phyloP scores from a whole-genome alignment of 1,284 basidiomycete genomes.

The Ganoderma sinense region DNA sequence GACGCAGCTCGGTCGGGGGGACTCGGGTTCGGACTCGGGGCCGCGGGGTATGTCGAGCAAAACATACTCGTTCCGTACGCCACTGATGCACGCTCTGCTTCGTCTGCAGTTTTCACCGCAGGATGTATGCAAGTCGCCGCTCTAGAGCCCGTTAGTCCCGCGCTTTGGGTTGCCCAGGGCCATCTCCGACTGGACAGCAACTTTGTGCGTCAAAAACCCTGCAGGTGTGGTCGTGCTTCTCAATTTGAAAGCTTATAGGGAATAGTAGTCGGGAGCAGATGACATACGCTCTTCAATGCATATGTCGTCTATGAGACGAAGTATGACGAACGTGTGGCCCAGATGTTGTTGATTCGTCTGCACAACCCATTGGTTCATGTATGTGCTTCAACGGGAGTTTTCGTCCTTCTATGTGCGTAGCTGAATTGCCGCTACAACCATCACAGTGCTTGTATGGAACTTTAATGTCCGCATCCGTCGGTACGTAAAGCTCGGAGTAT shows the following conservation, averaged over 20 bases:
- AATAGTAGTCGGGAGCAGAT: background rate
- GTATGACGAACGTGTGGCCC: background rate
- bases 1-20: background rate
- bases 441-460: background rate
- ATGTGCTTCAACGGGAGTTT: background rate
- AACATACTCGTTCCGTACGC: background rate
- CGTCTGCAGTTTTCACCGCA: background rate
- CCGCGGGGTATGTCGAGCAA: background rate
- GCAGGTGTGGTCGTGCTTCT: background rate
- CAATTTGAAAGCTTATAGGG: background rate
- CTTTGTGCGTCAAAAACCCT: background rate
- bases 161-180: constrained; percentile 4
- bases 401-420: background rate
- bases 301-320: background rate
- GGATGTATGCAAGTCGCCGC: background rate
- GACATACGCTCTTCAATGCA: background rate
- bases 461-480: background rate
- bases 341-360: background rate
- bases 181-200: constrained; percentile 9
- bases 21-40: background rate
- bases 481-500: background rate
- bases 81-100: background rate
- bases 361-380: background rate
- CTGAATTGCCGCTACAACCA: background rate
- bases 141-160: constrained; percentile 1